Evolutionary conservation across 192 early-diverging fungal genomes (phyloP), one percentile per base, ranked within the genome.

Genomic region (Backusella circina): DNA sequence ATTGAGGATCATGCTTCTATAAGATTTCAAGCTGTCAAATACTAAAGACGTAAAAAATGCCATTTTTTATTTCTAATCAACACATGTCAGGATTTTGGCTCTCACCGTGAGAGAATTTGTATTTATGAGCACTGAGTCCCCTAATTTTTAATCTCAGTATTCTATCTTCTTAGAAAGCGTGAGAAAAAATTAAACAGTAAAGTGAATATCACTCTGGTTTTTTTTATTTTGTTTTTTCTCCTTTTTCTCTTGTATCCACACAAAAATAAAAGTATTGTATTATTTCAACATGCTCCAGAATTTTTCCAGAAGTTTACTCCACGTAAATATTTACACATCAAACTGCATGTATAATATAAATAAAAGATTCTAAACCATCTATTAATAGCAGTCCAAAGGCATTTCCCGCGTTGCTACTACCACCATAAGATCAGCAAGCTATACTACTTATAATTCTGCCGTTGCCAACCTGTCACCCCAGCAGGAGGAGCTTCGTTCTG

Each of bases 401-500:
- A 8, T 61, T 28, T 61, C 54, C 13, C 26, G 54, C 10, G 23
- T 61, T 61, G 9, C 23, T n/a, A 12, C 54, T n/a, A 28, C 54
- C 12, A 33, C n/a, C 18, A 6, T 28, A 7, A 15, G 5, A 28
- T 2, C 23, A 30, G 21, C 37, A 70, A 44, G 39, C 16, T 39
- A 39, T 26, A 39, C 23, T 33, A 66, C 61, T 8, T 74, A 74
- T 16, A 74, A 74, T 26, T 30, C 61, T 21, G 73, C 73, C 8
- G 38, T 74, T 3, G 61, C 73, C 5, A 23, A 23, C 28, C n/a
- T 74, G 6, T 66, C 73, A 28, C 57, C 61, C 18, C 38, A 65
- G 37, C 73, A 74, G 32, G 73, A 74, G 18, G 73, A 93, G 88
- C 90, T 97, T 80, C 88, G 94, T 28, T 76, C 87, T 67, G 88